phyloP scores from a whole-genome alignment of 2,329 filamentous ascomycete species.

The Talaromyces pinophilus region DNA sequence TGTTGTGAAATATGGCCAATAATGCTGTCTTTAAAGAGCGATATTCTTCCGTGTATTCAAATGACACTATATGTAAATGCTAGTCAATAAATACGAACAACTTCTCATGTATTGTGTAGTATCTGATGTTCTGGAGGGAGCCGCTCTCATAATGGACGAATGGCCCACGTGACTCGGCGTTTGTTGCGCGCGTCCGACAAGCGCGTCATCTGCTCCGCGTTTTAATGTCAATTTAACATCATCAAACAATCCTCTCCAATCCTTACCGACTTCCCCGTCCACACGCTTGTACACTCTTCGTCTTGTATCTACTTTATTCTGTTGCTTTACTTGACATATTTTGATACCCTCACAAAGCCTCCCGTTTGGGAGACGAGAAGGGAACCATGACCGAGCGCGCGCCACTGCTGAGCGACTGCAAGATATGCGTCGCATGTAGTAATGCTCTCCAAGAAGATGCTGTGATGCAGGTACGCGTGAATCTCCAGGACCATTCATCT shows the following conservation, averaged over 20 bases:
- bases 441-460: conserved; percentile 42
- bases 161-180: conserved; percentile 20
- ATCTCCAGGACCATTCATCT: not conserved
- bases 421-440: conserved; percentile 49
- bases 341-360: not conserved
- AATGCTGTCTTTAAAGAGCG: not conserved
- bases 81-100: not conserved
- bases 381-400: conserved; percentile 22
- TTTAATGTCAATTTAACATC: conserved; percentile 3
- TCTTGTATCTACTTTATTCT: not conserved
- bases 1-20: conserved; percentile 3
- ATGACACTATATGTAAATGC: not conserved
- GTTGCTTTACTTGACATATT: not conserved
- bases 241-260: not conserved
- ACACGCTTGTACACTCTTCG: not conserved
- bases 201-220: conserved; percentile 17
- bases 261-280: not conserved
- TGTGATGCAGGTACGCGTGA: conserved; percentile 42
- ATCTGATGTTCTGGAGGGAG: not conserved
- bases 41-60: not conserved
- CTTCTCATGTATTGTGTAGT: not conserved
- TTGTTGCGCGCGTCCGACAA: conserved; percentile 16
- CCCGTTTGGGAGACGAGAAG: conserved; percentile 8
- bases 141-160: not conserved
- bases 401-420: conserved; percentile 49